Evolutionary conservation across 163 green algal genomes (phyloP), one percentile per base, ranked within the genome.

Genomic region (Smithsoniella earleae): DNA sequence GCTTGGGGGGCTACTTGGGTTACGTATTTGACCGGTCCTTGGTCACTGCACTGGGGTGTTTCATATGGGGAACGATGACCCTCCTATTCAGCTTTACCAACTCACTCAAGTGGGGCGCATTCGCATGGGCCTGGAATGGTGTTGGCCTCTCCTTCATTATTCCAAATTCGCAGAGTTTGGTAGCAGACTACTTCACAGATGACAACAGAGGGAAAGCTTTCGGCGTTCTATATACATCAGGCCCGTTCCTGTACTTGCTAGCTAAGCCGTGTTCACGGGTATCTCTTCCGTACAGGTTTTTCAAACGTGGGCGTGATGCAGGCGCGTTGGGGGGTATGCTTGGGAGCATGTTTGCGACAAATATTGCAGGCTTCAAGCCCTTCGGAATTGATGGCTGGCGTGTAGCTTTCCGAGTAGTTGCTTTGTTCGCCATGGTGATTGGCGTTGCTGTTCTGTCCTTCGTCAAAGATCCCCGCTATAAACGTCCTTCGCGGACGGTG

Each of bases 131-230:
- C 25, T 52, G 87, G 27, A 91, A 91, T 65, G 85, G 86, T 20
- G 36, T 89, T 13, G 86, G 86, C 0, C 78, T 90, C 20, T 76
- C 85, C 0, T 65, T 91, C n/a, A 84, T 90, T 33, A 89, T 91
- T 28, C 86, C 86, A 22, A 88, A 78, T 63, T 77, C 81, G 10
- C 86, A 90, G 76, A 82, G 73, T 37, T 72, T 89, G 22, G 82
- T 82, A 4, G 86, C 86, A 5, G 86, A 91, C 79, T 89, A 84
- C 69, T 82, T 86, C 49, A 28, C 64, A 22, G 49, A 58, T 40
- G 36, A 49, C 2, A 55, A 73, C 3, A 52, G 73, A 8, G 85
- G 86, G 43, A 65, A 72, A 22, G 85, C 84, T 16, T 91, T 91
- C 82, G 86, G 86, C 27, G 31, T 66, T 2, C 69, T 89, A 28